Percentiles rank a stretch among this genome's conserved stretches.
These are phyloP conservation scores for Astrothelium macrocarpum DNA, from an alignment of 495 filamentous ascomycete genomes.

Conservation along the genomic window DNA sequence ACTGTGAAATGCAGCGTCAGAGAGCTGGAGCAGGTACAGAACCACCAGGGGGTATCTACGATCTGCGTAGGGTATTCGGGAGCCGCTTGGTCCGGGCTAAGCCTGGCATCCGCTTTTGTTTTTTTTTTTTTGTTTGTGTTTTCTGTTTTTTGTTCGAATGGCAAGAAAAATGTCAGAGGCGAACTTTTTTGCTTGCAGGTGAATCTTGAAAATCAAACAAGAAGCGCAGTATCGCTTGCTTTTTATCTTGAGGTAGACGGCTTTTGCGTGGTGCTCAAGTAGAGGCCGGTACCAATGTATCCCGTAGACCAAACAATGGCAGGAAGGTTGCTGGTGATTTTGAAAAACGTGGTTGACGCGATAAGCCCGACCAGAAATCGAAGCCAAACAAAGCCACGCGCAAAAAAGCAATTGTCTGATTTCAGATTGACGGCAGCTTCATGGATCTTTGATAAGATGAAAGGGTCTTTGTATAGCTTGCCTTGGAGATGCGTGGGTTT, in stretches of 20 bases:
- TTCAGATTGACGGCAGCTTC: not conserved
- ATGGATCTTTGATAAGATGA: not conserved
- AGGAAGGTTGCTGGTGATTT: not conserved
- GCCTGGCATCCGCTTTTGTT: not conserved
- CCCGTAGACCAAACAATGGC: not conserved
- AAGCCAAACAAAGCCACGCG: not conserved
- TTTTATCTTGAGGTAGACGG: not conserved
- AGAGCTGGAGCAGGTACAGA: not conserved
- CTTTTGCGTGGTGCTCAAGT: not conserved
- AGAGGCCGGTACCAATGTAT: not conserved
- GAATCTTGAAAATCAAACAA: not conserved
- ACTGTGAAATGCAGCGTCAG: not conserved
- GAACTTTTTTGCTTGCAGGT: not conserved
- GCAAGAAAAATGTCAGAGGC: not conserved
- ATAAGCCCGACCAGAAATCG: not conserved
- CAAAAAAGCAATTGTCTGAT: not conserved
- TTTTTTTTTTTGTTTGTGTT: too few relatives aligned
- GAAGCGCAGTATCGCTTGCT: not conserved
- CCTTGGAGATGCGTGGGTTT: not conserved
- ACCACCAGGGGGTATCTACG: not conserved
- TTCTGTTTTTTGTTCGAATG: too few relatives aligned
- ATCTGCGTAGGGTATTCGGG: not conserved
- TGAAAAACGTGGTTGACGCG: not conserved
- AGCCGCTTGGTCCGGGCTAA: conserved; percentile 1
- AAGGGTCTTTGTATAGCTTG: conserved; percentile 6